Evolutionary conservation across 129 eudicot genomes (phyloP).

Genomic region (Flaveria brownii): DNA sequence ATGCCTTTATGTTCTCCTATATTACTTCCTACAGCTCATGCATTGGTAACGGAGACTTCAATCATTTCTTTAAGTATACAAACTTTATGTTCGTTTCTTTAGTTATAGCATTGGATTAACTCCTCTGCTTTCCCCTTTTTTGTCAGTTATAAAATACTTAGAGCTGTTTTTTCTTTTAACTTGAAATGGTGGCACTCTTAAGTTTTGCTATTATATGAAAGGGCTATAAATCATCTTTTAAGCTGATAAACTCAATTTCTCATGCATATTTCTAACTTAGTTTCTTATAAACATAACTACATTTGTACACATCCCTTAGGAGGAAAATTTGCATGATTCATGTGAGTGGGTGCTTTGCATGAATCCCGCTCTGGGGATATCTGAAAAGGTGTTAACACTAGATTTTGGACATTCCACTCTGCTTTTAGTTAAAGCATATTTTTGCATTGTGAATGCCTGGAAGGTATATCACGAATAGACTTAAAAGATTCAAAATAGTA

Average conservation of each 20-base stretch:
- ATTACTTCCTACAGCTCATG: conserved; percentile 89
- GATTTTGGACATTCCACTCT: not conserved
- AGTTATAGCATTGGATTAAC: not conserved
- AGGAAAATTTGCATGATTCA: not conserved
- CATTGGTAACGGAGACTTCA: conserved; percentile 56
- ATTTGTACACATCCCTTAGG: not conserved
- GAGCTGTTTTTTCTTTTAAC: not conserved
- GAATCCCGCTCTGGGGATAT: not conserved
- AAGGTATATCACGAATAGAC: not conserved
- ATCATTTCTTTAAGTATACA: conserved; percentile 17
- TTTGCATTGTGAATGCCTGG: not conserved
- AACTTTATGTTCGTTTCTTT: not conserved
- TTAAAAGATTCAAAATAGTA: not conserved
- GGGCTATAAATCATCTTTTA: not conserved
- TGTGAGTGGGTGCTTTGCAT: not conserved
- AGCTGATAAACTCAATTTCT: not conserved
- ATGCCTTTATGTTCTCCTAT: conserved; percentile 92
- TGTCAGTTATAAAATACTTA: not conserved
- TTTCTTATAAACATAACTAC: not conserved
- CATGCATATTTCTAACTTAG: not conserved
- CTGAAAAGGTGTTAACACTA: not conserved
- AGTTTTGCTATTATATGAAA: not conserved
- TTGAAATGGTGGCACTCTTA: not conserved
- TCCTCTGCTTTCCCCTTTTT: not conserved
- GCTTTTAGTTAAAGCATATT: not conserved